Base-by-base conservation (phyloP, 306 rosid species). In the Bauhinia variegata region DNA sequence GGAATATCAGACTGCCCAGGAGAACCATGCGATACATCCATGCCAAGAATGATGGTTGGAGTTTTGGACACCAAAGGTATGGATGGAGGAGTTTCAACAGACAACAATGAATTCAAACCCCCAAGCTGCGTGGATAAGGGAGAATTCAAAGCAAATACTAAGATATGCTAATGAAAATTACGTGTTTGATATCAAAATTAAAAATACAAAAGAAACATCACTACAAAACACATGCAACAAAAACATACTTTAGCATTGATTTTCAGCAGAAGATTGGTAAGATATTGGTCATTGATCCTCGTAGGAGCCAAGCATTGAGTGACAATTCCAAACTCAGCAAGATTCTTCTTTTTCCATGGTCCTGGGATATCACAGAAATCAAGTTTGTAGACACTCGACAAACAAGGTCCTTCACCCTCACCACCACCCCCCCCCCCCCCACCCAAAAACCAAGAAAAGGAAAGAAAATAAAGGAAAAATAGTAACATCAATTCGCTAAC, bases 11-110 rank as follows among this genome's bases (percentile, higher is more conserved):
- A 60, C 70, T 88, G 97, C 47, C 99, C 99, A 0, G 97, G 97
- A 0, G 99, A 90, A 9, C 97, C 99, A 72, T 93, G 99, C 0
- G 97, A 93, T 1, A 93, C 99, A 50, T 93, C 99, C 99, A 93
- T 93, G 11, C 97, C 99, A 56, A 95, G 75, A 53, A 95, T 88
- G 47, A 95, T 65, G 2, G 99, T 90, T 7, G 99, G 99, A 14
- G 36, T 74, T 74, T 76, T 88, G 15, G 96, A 95, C 15, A 95
- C 86, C 68, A 86, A 6, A 5, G 99, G 97, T 23, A 95, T 88
- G 13, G 91, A 80, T 33, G 90, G 88, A 32, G 78, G 6, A 46
- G 63, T 77, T 38, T 95, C 99, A 54, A 86, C 80, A 0, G 92
- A 83, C 54, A 90, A 68, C 73, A 88, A 0, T 0, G 99, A 90